Evolutionary conservation across 306 rosid species (phyloP), one percentile per base, ranked within the genome.

Genomic region (Lupinus albus): DNA sequence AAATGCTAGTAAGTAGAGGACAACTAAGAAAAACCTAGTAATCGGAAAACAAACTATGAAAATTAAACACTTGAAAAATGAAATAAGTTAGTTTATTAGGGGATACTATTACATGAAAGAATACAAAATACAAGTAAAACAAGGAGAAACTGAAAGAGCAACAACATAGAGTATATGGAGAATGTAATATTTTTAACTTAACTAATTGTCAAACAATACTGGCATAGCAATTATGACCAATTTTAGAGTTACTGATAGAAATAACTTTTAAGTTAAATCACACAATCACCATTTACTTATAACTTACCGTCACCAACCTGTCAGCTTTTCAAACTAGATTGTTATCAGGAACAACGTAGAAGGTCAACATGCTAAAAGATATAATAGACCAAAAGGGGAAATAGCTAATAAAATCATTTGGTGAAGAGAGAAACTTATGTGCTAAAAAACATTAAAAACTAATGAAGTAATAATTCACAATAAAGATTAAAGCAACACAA

Each of bases 401-500:
- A 56, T 8, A 49, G 62, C 67, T 14, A 71, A 50, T 21, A n/a
- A 18, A 70, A 75, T 47, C 38, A 48, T 10, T 18, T 3, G 6
- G 56, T n/a, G 32, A 32, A 67, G n/a, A 25, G 30, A 30, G 58
- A 62, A 44, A 48, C 42, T 47, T 54, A 48, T 38, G 39, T 14
- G 44, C 59, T 42, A 17, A 60, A 63, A 64, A 41, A 33, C 21
- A 48, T 39, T 59, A 49, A 48, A 44, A 21, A 56, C 47, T 39
- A 53, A 45, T 15, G 12, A 53, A 48, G 36, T 57, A 39, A 57
- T 48, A 8, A 38, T 57, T 44, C 57, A 68, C 33, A 58, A 16
- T 36, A 61, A 52, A 46, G 68, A 36, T 30, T 45, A n/a, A 38
- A 48, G 53, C 53, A 18, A 73, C 41, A 46, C 65, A 73, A 53